Evolutionary conservation across 1,284 basidiomycete species (phyloP).

Genomic region (Pseudozyma sp.): DNA sequence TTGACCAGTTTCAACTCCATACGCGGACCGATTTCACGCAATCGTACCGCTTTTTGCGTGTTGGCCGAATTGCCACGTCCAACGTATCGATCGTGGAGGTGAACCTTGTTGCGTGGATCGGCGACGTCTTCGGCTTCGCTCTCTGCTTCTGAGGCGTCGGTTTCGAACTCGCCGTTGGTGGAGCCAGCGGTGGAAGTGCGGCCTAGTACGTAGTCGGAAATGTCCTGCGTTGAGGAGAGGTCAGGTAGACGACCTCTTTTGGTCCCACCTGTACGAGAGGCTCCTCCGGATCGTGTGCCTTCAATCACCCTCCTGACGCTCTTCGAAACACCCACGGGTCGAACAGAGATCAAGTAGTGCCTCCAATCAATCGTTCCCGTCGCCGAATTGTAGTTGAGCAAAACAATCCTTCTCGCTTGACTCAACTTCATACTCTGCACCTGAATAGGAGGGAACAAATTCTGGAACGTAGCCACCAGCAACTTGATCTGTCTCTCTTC

Average conservation of each 20-base stretch:
- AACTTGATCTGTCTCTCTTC: conserved; percentile 76
- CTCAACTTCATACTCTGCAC: conserved; percentile 73
- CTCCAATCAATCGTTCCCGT: conserved; percentile 90
- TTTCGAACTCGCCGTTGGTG: conserved; percentile 74
- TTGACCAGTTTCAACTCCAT: conserved; percentile 94
- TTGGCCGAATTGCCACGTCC: conserved; percentile 93
- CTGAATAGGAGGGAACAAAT: conserved; percentile 85
- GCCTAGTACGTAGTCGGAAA: conserved; percentile 92
- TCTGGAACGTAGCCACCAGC: conserved; percentile 85
- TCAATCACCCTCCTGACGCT: conserved; percentile 90
- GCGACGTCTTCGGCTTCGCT: conserved; percentile 86
- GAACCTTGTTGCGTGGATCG: conserved; percentile 74
- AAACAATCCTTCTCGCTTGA: conserved; percentile 80
- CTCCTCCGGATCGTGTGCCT: conserved; percentile 71
- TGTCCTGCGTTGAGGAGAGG: conserved; percentile 88
- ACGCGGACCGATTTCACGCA: conserved; percentile 94
- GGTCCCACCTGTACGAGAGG: conserved; percentile 1
- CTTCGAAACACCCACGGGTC: conserved; percentile 91
- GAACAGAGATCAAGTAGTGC: conserved; percentile 94
- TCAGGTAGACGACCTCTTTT: conserved; percentile 74
- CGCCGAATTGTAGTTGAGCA: conserved; percentile 89
- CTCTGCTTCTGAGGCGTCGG: conserved; percentile 73
- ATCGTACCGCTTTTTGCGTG: conserved; percentile 85
- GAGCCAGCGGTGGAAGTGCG: conserved; percentile 72
- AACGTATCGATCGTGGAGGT: conserved; percentile 90